phyloP scores from a whole-genome alignment of 805 yeast genomes.

The Candida manassasensis region DNA sequence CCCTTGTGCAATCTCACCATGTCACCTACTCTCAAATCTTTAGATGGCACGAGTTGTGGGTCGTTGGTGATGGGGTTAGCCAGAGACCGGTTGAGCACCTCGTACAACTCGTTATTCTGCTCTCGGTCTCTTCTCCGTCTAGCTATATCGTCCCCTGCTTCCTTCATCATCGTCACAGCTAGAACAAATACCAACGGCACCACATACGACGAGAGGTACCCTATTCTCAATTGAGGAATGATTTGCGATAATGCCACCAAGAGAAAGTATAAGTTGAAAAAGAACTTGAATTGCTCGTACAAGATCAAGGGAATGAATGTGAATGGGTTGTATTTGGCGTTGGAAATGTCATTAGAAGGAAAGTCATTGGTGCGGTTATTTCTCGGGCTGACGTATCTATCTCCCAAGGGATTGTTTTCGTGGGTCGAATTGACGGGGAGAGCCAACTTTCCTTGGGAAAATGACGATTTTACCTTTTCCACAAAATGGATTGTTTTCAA shows the following conservation, averaged over 20 bases:
- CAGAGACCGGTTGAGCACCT: slow-evolving; percentile 45
- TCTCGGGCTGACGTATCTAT: slow-evolving; percentile 28
- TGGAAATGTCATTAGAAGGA: slow-evolving; percentile 78
- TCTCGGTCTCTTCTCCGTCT: slow-evolving; percentile 88
- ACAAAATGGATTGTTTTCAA: slow-evolving; percentile 15
- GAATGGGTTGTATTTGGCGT: slow-evolving; percentile 87
- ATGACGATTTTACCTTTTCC: slow-evolving; percentile 21
- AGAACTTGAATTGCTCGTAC: slow-evolving; percentile 95
- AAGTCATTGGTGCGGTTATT: slow-evolving; percentile 18
- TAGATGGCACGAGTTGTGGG: slow-evolving; percentile 38
- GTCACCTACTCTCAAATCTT: slow-evolving; percentile 80
- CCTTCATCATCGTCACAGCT: slow-evolving; percentile 90
- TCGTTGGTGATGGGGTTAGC: slow-evolving; percentile 18
- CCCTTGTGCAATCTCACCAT: slow-evolving; percentile 74
- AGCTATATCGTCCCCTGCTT: slow-evolving; percentile 89
- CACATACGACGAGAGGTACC: slow-evolving; percentile 86
- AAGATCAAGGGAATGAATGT: slow-evolving; percentile 85
- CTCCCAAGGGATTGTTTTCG: slow-evolving; percentile 10
- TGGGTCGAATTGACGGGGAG: slow-evolving; percentile 7
- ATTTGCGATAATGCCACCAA: slow-evolving; percentile 92
- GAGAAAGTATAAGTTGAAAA: slow-evolving; percentile 87
- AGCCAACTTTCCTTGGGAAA: slow-evolving; percentile 20
- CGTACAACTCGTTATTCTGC: slow-evolving; percentile 79
- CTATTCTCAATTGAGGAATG: slow-evolving; percentile 84
- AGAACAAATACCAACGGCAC: slow-evolving; percentile 94